Evolutionary conservation across 345 rosid species (phyloP).

Genomic region (Lepidium sativum): DNA sequence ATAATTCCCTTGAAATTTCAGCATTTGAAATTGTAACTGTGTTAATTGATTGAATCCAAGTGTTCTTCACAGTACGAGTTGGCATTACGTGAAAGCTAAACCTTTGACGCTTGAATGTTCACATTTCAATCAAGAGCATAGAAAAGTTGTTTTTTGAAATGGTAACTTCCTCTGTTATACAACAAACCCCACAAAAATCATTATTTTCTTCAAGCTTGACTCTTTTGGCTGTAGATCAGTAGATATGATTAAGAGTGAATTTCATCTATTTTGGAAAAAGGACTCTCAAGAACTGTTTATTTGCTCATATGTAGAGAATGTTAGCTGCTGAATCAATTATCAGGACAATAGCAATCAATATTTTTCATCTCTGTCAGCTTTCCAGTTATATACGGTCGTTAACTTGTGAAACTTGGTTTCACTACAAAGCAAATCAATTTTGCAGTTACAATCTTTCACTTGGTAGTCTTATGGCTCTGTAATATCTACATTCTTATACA

Average conservation of each 20-base stretch:
- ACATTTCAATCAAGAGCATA: not conserved
- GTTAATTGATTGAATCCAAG: not conserved
- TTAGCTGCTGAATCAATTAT: conserved; percentile 2
- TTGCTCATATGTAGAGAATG: not conserved
- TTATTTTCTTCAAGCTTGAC: not conserved
- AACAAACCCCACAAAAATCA: too few species aligned
- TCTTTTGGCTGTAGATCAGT: not conserved
- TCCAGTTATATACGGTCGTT: not conserved
- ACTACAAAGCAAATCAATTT: conserved; percentile 16
- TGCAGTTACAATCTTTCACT: not conserved
- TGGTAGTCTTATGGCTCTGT: not conserved
- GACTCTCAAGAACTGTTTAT: not conserved
- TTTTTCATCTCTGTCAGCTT: conserved; percentile 7
- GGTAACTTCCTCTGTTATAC: too few species aligned
- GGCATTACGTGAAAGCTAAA: not conserved
- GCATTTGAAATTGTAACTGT: not conserved
- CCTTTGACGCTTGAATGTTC: too few species aligned
- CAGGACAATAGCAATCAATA: not conserved
- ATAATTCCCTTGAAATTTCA: not conserved
- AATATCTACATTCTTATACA: not conserved
- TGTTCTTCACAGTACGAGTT: too few species aligned
- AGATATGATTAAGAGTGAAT: conserved; percentile 2
- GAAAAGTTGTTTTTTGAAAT: not conserved
- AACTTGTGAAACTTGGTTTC: not conserved
- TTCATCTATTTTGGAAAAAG: not conserved